Base-by-base conservation (phyloP, 164 flowering plant genomes). In the Brasenia schreberi region DNA sequence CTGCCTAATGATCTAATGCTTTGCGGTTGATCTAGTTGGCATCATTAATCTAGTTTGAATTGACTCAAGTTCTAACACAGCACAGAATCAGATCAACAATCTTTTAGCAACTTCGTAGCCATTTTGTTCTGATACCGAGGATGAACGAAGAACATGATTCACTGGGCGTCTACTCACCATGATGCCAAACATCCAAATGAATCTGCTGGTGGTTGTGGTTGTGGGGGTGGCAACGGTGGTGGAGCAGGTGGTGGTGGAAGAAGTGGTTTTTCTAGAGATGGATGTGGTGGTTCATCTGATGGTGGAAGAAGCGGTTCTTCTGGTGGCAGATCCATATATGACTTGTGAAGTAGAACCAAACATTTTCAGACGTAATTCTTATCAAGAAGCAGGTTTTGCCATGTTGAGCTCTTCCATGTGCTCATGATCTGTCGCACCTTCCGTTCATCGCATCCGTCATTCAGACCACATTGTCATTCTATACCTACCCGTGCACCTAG, bases 241-340 rank as follows among this genome's bases (percentile, higher is more conserved):
- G 27, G 27, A 23, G 0, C 27, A 23, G 27, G 27, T 23, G 27
- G 27, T 60, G 62, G 19, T n/a, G 62, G 62, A 60, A 60, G 62
- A 60, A 6, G n/a, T 6, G 62, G 62, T n/a, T 11, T n/a, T 7
- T 60, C 62, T 7, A n/a, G 62, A 9, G 62, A 14, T 9, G 62
- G 62, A n/a, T 60, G 27, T 23, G 27, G 27, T 23, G 27, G 27
- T 23, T 23, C 27, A 23, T 23, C 27, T 23, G 27, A 2, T 60
- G 62, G 5, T n/a, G 62, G 62, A 60, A 60, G 62, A 60, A 60
- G n/a, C n/a, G 62, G 62, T n/a, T 11, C 62, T 7, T 60, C 62
- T 7, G 62, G 62, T 60, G 62, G 9, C 9, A n/a, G 62, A n/a
- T 60, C 62, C 62, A 60, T 60, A n/a, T 9, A n/a, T 7, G 4